These are phyloP conservation scores for Cryptosporidium sp. DNA, from an alignment of 169 alveolate genomes.

Conservation along the genomic window DNA sequence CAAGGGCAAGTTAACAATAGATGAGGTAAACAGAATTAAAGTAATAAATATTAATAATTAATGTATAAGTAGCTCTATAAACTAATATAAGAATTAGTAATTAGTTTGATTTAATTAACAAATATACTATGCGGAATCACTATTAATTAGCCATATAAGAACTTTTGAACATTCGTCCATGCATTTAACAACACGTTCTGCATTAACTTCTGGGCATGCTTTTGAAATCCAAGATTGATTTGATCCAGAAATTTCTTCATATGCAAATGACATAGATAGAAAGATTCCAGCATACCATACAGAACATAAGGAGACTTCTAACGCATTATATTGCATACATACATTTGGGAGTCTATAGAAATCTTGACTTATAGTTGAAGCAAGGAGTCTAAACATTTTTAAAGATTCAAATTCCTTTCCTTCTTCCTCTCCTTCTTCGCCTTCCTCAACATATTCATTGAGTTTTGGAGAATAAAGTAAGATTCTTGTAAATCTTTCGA, in stretches of 20 bases:
- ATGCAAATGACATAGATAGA: constrained; percentile 63
- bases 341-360: constrained; percentile 62
- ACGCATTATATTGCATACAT: constrained; percentile 42
- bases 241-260: background rate
- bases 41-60: background rate
- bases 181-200: constrained; percentile 22
- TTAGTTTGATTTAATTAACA: background rate
- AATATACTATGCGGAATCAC: constrained; percentile 53
- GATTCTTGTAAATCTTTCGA: constrained; percentile 46
- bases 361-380: constrained; percentile 49
- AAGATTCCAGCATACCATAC: constrained; percentile 68
- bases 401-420: constrained; percentile 36
- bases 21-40: background rate
- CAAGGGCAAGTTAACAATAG: background rate
- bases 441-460: constrained; percentile 14
- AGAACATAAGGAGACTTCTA: constrained; percentile 56
- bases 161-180: constrained; percentile 67
- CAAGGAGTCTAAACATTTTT: constrained; percentile 55
- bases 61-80: background rate
- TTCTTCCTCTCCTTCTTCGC: constrained; percentile 57
- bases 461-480: constrained; percentile 34
- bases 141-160: constrained; percentile 45
- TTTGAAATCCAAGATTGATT: constrained; percentile 42
- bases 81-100: background rate
- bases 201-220: constrained; percentile 30